phyloP scores from a whole-genome alignment of 2,329 filamentous ascomycete genomes.

The Penicillium sp. region DNA sequence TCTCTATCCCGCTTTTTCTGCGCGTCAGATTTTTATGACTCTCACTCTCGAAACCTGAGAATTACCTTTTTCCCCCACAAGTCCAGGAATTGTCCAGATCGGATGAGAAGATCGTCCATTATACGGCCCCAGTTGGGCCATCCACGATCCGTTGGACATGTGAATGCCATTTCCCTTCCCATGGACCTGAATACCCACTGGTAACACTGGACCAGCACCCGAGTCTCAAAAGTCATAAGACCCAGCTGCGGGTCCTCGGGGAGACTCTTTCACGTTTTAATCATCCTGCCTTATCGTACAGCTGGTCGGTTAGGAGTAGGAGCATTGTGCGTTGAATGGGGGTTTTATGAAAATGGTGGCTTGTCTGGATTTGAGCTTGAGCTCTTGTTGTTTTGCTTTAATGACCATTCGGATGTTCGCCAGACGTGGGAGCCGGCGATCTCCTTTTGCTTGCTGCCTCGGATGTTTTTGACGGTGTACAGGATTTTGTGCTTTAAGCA shows the following conservation, averaged over 20 bases:
- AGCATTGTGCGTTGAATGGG: conserved; percentile 24
- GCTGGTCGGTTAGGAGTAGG: conserved; percentile 22
- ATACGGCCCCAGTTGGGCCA: not conserved
- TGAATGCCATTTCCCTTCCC: conserved; percentile 9
- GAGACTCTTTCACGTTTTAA: conserved; percentile 15
- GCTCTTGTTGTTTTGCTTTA: conserved; percentile 15
- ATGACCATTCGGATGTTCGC: conserved; percentile 22
- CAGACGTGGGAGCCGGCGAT: conserved; percentile 11
- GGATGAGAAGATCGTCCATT: conserved; percentile 3
- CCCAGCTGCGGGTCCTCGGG: conserved; percentile 7
- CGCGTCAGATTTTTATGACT: no score
- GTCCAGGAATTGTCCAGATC: conserved; percentile 5
- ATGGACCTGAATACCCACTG: conserved; percentile 13
- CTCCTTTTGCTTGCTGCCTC: conserved; percentile 14
- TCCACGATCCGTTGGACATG: conserved; percentile 11
- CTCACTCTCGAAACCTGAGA: conserved; percentile 3
- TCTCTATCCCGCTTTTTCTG: conserved; percentile 1
- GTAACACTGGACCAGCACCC: conserved; percentile 9
- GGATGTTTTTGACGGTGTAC: conserved; percentile 16
- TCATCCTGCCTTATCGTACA: conserved; percentile 20
- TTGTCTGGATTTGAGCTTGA: conserved; percentile 24
- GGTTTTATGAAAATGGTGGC: conserved; percentile 30
- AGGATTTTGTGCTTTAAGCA: conserved; percentile 15
- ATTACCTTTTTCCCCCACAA: not conserved
- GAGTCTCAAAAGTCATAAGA: conserved; percentile 3